Evolutionary conservation across 1,284 basidiomycete genomes (phyloP).

Genomic region (Microbotryum saponariae): DNA sequence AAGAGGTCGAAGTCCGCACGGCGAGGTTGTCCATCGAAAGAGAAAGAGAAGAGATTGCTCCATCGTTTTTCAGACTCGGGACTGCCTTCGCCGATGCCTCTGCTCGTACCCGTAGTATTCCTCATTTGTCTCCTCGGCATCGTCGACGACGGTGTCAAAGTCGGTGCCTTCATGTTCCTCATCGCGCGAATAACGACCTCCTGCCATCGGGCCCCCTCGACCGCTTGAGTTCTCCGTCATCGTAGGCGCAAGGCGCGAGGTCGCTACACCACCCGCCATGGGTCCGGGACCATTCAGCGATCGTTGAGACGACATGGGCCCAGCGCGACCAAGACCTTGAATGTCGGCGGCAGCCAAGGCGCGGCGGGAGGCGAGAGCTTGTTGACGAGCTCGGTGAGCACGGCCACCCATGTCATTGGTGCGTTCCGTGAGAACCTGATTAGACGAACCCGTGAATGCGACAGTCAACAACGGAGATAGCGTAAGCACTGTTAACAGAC

Average conservation of each 20-base stretch:
- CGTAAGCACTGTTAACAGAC: background rate
- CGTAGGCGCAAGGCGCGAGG: background rate
- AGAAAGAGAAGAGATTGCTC: too few species aligned
- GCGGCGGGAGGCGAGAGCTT: slow-evolving; percentile 9
- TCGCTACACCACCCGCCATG: background rate
- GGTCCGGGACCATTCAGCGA: background rate
- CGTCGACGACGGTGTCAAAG: background rate
- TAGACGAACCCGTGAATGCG: too few species aligned
- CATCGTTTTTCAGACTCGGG: too few species aligned
- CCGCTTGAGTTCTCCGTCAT: background rate
- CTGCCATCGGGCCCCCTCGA: background rate
- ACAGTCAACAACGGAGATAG: background rate
- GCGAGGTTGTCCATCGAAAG: too few species aligned
- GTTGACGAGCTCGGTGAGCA: slow-evolving; percentile 18
- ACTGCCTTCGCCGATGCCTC: background rate
- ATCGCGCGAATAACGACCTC: background rate
- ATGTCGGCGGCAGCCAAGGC: slow-evolving; percentile 3
- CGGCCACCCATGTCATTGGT: slow-evolving; percentile 24
- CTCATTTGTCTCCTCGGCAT: background rate
- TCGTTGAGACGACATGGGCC: background rate
- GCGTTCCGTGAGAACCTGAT: slow-evolving; percentile 21
- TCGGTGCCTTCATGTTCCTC: background rate
- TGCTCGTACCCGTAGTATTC: slow-evolving; percentile 9
- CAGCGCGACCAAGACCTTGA: background rate
- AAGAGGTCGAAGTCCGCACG: too few species aligned